phyloP scores from a whole-genome alignment of 202 grass and related monocot species.

The Bolboschoenoplectus hybrid region DNA sequence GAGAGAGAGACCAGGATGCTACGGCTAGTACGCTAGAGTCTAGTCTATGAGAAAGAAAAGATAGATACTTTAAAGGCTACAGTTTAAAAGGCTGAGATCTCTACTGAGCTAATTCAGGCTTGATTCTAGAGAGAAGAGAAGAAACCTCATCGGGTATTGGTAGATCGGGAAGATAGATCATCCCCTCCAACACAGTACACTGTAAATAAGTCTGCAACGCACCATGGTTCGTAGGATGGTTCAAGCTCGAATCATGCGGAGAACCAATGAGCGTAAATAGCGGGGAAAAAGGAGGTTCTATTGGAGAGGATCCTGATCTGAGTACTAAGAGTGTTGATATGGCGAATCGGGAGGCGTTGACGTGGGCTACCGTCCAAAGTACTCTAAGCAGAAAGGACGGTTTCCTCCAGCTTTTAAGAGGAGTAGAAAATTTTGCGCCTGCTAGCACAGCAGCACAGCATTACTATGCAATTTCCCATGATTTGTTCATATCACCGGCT shows the following conservation, averaged over 20 bases:
- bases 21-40: not conserved
- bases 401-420: slow-evolving; percentile 6
- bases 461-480: not conserved
- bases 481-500: not conserved
- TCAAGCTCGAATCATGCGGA: too few species aligned
- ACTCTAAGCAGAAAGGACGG: slow-evolving; percentile 21
- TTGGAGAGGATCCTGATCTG: not conserved
- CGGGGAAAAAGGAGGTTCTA: not conserved
- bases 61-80: not conserved
- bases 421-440: not conserved
- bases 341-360: slow-evolving; percentile 3
- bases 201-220: not conserved
- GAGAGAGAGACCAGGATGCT: not conserved
- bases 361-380: not conserved
- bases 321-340: not conserved
- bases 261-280: too few species aligned
- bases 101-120: slow-evolving; percentile 1
- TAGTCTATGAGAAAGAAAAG: not conserved
- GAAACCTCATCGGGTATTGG: not conserved
- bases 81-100: not conserved
- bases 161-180: not conserved
- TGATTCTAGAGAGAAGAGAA: not conserved
- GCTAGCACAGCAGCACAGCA: not conserved
- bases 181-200: not conserved
- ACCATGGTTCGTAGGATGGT: too few species aligned